Evolutionary conservation across 2,329 filamentous ascomycete species (phyloP), one percentile per base, ranked within the genome.

Genomic region (Cordyceps farinosa): DNA sequence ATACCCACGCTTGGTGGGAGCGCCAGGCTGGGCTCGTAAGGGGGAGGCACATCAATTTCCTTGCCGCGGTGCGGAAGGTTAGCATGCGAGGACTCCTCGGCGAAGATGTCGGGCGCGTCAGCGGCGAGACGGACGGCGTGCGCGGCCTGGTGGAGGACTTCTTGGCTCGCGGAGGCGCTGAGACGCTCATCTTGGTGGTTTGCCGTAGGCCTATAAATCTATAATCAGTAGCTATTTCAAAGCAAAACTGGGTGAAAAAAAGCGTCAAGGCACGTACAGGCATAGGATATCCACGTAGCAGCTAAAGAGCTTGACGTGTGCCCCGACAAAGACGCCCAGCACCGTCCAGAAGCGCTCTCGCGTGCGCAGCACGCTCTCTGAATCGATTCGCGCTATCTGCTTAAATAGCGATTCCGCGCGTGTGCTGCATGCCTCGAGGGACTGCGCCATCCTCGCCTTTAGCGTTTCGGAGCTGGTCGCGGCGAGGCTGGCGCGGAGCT

Each of bases 61-160:
- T 17, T 30, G 15, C 4, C 30, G 32, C 32, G 50, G 17, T 53
- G 38, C 1, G 50, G 30, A 13, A 53, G 30, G 2, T 9, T 1
- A 9, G 30, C 30, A 15, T 34, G 30, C 2, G 50, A 11, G 5
- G n/a, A 15, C 9, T 53, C 50, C 1, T 13, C 11, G 7, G 50
- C 11, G 50, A 53, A 53, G 32, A 53, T 53, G 50, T 53, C 50
- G 17, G 50, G 50, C 17, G 32, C 50, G 32, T 53, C 30, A 6
- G 7, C 10, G 50, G 50, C 50, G 32, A 53, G 50, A 10, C 17
- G 32, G 15, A 53, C 50, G 30, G 50, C 50, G 32, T 53, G 50
- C 13, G 30, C 32, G 30, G 50, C 50, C n/a, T 53, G 50, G 13
- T 53, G 50, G 32, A 53, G n/a, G 50, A 53, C 50, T 53, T 53